Evolutionary conservation across 192 early-diverging fungal species (phyloP).

Genomic region (Umbelopsis sp.): DNA sequence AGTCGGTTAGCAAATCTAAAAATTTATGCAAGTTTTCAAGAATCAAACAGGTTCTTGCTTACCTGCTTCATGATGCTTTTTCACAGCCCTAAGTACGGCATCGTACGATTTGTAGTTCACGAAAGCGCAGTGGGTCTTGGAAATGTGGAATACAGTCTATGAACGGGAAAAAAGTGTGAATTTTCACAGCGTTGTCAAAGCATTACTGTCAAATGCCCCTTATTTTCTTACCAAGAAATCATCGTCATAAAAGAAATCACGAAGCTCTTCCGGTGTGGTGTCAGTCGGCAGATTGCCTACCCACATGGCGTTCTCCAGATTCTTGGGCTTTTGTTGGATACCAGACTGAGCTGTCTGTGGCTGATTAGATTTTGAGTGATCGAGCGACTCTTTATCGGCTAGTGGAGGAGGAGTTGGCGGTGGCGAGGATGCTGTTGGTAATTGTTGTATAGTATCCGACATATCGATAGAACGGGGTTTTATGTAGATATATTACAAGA

Average conservation of each 20-base stretch:
- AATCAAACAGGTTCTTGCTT: background rate
- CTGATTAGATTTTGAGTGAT: constrained; percentile 18
- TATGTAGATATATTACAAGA: background rate
- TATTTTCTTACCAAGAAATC: constrained; percentile 40
- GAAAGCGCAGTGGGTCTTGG: constrained; percentile 53
- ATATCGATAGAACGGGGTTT: no score
- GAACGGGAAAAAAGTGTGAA: background rate
- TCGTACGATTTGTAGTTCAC: constrained; percentile 54
- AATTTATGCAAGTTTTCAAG: background rate
- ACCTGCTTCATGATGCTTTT: constrained; percentile 46
- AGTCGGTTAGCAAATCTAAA: background rate
- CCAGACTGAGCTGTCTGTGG: constrained; percentile 18
- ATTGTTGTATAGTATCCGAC: no score
- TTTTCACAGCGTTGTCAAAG: constrained; percentile 26
- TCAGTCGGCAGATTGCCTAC: constrained; percentile 51
- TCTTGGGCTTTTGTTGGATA: constrained; percentile 51
- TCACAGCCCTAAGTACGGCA: constrained; percentile 46
- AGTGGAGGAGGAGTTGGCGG: background rate
- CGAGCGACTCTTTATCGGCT: background rate
- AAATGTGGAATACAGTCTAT: constrained; percentile 50
- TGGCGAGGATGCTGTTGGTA: background rate
- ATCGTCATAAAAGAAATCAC: constrained; percentile 49
- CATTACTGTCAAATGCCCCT: constrained; percentile 25
- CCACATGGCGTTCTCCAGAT: constrained; percentile 56
- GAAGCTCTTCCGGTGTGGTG: constrained; percentile 46